Evolutionary conservation across 1,284 basidiomycete species (phyloP).

Genomic region (Naganishia liquefaciens): DNA sequence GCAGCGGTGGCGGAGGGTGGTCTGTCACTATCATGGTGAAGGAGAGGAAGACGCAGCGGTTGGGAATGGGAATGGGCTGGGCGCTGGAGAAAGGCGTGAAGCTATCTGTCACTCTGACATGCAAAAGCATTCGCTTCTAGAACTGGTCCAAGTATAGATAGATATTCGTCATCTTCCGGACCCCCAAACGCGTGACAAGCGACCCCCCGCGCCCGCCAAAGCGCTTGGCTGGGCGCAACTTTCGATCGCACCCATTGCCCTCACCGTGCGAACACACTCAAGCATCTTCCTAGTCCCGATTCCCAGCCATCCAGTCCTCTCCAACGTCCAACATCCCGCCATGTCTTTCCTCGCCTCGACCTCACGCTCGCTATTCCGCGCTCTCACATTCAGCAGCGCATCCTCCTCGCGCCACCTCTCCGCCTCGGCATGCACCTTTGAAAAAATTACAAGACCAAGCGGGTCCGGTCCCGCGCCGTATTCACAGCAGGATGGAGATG

Average conservation of each 20-base stretch:
- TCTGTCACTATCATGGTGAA: not conserved
- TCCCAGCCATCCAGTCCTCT: not conserved
- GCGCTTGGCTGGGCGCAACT: no score
- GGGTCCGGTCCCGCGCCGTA: slow-evolving; percentile 15
- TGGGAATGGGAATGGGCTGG: not conserved
- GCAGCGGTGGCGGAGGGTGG: not conserved
- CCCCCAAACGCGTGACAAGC: not conserved
- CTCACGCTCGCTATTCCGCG: slow-evolving; percentile 3
- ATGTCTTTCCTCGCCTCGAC: slow-evolving; percentile 15
- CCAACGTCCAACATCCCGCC: not conserved
- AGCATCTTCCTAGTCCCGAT: not conserved
- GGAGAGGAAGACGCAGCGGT: no score
- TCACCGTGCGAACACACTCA: no score
- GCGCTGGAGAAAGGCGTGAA: no score
- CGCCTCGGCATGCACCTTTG: slow-evolving; percentile 6
- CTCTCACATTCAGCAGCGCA: slow-evolving; percentile 8
- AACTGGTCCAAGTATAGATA: no score
- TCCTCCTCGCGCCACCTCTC: slow-evolving; percentile 16
- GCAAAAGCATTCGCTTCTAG: no score
- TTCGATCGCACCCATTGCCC: no score
- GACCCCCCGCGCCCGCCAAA: not conserved
- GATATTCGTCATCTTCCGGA: no score
- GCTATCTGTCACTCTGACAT: no score
- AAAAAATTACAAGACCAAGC: slow-evolving; percentile 18
- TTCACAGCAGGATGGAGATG: slow-evolving; percentile 1